These are phyloP conservation scores for Schizophyllum commune DNA, from an alignment of 1,284 basidiomycete genomes.

Conservation along the genomic window DNA sequence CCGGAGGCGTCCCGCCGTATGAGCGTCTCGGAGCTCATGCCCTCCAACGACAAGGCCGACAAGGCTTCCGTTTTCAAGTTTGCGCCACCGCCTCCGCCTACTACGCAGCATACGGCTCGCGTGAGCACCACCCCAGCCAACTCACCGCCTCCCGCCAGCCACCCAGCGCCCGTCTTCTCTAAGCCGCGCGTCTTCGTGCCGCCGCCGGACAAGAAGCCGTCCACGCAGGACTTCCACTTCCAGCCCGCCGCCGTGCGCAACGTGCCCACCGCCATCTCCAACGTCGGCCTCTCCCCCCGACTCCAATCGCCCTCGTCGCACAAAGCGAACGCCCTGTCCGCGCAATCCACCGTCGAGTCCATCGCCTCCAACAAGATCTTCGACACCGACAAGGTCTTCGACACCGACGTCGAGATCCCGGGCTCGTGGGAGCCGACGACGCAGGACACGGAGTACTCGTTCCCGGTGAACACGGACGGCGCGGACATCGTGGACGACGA, in stretches of 20 bases:
- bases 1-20: slow-evolving; percentile 25
- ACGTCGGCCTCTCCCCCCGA: slow-evolving; percentile 33
- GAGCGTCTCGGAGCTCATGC: slow-evolving; percentile 47
- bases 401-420: slow-evolving; percentile 33
- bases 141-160: slow-evolving; percentile 2
- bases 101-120: neutral
- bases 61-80: neutral
- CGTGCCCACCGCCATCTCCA: slow-evolving; percentile 35
- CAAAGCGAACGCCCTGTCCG: slow-evolving; percentile 29
- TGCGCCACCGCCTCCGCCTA: neutral
- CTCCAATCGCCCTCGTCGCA: slow-evolving; percentile 22
- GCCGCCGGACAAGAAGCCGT: slow-evolving; percentile 18
- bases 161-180: slow-evolving; percentile 49
- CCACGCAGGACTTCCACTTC: slow-evolving; percentile 7
- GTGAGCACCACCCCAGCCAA: slow-evolving; percentile 6
- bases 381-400: slow-evolving; percentile 27
- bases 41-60: slow-evolving; percentile 10
- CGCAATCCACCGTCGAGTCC: slow-evolving; percentile 45
- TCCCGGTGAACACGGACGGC: slow-evolving; percentile 24
- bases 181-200: slow-evolving; percentile 24
- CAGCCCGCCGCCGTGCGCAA: slow-evolving; percentile 15
- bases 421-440: slow-evolving; percentile 46
- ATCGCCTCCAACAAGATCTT: slow-evolving; percentile 33
- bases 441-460: slow-evolving; percentile 50
- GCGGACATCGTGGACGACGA: slow-evolving; percentile 49